Evolutionary conservation across 495 filamentous ascomycete genomes (phyloP).

Genomic region (Corynascus novoguineensis): DNA sequence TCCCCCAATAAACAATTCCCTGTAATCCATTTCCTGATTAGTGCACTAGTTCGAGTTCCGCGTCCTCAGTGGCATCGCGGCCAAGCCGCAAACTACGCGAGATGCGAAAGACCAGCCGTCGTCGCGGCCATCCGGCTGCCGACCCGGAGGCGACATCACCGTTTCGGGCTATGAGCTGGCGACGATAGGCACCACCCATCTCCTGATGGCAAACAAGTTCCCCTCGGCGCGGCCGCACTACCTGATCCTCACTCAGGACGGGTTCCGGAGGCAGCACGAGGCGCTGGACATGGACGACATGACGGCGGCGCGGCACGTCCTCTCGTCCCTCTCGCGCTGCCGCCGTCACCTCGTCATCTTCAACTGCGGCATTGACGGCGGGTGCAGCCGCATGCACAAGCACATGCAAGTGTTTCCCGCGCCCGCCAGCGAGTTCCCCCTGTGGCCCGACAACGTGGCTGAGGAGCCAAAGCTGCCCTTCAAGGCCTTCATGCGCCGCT

Average conservation of each 20-base stretch:
- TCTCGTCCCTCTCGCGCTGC: not conserved
- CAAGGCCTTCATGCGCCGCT: slow-evolving; percentile 14
- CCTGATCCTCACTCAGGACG: slow-evolving; percentile 37
- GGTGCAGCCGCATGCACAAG: slow-evolving; percentile 42
- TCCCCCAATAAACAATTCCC: not conserved
- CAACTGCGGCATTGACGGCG: slow-evolving; percentile 35
- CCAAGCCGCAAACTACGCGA: slow-evolving; percentile 11
- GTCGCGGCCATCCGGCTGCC: slow-evolving; percentile 7
- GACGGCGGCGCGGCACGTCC: slow-evolving; percentile 4
- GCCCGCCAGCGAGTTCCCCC: slow-evolving; percentile 2
- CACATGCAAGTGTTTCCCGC: slow-evolving; percentile 40
- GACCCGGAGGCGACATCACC: slow-evolving; percentile 28
- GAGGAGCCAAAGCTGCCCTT: slow-evolving; percentile 14
- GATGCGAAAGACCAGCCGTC: not conserved
- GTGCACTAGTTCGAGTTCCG: slow-evolving; percentile 20
- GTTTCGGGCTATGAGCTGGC: slow-evolving; percentile 19
- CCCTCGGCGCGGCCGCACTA: slow-evolving; percentile 37
- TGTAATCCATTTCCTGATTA: not conserved
- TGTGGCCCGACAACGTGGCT: slow-evolving; percentile 21
- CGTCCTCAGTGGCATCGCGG: slow-evolving; percentile 9
- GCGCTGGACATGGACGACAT: slow-evolving; percentile 16
- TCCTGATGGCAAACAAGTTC: slow-evolving; percentile 40
- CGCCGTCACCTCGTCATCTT: slow-evolving; percentile 28
- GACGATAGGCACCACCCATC: slow-evolving; percentile 24
- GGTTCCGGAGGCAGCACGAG: slow-evolving; percentile 33